A percentile compares a stretch with the other conserved stretches of the same genome.
phyloP scores from a whole-genome alignment of 2,329 filamentous ascomycete genomes.

The Phaeosphaeria sp. region DNA sequence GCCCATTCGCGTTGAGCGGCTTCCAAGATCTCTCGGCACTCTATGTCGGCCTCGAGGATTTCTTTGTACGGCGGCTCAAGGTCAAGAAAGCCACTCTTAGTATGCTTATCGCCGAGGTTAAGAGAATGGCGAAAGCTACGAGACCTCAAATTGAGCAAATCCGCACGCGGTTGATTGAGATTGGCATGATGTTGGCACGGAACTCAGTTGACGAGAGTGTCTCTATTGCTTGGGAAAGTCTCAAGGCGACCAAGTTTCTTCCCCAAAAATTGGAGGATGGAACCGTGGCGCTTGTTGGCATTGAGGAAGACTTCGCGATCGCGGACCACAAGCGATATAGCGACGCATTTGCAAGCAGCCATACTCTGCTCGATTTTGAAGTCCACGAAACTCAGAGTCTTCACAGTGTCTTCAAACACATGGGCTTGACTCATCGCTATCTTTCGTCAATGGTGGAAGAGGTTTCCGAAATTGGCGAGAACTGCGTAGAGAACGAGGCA shows the following conservation, averaged over 20 bases:
- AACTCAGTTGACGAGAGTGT: constrained; percentile 3
- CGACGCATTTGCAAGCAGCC: constrained; percentile 8
- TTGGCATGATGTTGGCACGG: constrained; percentile 20
- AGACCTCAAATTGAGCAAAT: constrained; percentile 14
- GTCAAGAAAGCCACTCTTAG: constrained; percentile 19
- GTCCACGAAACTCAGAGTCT: constrained; percentile 21
- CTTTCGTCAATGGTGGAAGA: constrained; percentile 23
- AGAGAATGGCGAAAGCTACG: constrained; percentile 10
- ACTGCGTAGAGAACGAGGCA: constrained; percentile 1
- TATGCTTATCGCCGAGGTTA: constrained; percentile 24
- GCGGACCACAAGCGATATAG: constrained; percentile 22
- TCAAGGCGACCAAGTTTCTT: constrained; percentile 19
- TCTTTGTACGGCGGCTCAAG: constrained; percentile 9
- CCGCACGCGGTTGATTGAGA: constrained; percentile 11
- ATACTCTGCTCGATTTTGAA: constrained; percentile 21
- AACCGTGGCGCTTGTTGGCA: constrained; percentile 7
- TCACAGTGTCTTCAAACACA: constrained; percentile 16
- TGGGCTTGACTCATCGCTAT: constrained; percentile 16
- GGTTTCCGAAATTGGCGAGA: constrained; percentile 12
- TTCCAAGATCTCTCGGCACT: constrained; percentile 14
- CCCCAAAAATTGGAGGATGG: constrained; percentile 10
- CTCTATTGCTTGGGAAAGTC: constrained; percentile 9
- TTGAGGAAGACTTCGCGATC: constrained; percentile 22
- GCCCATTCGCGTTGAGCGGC: constrained; percentile 13
- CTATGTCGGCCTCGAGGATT: constrained; percentile 11